Conservation (phyloP, 768 basidiomycete species). For the Lactarius hatsudake region DNA sequence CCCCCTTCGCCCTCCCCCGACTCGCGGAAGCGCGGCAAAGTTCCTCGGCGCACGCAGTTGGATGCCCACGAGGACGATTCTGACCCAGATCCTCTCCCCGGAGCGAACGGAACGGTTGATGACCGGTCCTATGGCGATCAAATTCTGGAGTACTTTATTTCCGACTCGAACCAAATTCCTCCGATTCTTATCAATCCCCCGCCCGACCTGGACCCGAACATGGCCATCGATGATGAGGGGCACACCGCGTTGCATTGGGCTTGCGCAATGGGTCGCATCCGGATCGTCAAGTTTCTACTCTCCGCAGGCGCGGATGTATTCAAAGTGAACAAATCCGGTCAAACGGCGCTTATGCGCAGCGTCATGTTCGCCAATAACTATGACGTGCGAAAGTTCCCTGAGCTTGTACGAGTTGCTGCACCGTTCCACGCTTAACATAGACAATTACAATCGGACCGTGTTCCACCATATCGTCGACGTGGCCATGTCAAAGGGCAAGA, state of each 20-base stretch:
- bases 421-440: slow-evolving; percentile 98
- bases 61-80: slow-evolving; percentile 39
- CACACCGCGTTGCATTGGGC: slow-evolving; percentile 99
- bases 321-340: slow-evolving; percentile 93
- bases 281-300: slow-evolving; percentile 91
- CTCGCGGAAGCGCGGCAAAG: slow-evolving; percentile 44
- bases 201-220: slow-evolving; percentile 89
- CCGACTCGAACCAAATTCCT: slow-evolving; percentile 91
- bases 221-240: slow-evolving; percentile 96
- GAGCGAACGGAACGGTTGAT: slow-evolving; percentile 47
- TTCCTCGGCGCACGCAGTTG: slow-evolving; percentile 45
- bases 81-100: slow-evolving; percentile 42
- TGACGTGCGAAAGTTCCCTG: slow-evolving; percentile 97
- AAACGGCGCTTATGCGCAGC: slow-evolving; percentile 96
- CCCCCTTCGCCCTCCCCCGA: slow-evolving; percentile 36
- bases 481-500: slow-evolving; percentile 96
- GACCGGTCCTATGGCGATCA: slow-evolving; percentile 86
- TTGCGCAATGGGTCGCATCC: slow-evolving; percentile 96
- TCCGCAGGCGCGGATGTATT: slow-evolving; percentile 96
- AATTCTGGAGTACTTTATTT: slow-evolving; percentile 97
- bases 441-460: slow-evolving; percentile 94
- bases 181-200: slow-evolving; percentile 84
- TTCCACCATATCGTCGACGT: slow-evolving; percentile 98
- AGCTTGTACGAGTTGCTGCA: slow-evolving; percentile 96
- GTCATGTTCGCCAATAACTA: slow-evolving; percentile 99